Base-by-base conservation (phyloP, 345 rosid genomes). In the Salix suchowensis region DNA sequence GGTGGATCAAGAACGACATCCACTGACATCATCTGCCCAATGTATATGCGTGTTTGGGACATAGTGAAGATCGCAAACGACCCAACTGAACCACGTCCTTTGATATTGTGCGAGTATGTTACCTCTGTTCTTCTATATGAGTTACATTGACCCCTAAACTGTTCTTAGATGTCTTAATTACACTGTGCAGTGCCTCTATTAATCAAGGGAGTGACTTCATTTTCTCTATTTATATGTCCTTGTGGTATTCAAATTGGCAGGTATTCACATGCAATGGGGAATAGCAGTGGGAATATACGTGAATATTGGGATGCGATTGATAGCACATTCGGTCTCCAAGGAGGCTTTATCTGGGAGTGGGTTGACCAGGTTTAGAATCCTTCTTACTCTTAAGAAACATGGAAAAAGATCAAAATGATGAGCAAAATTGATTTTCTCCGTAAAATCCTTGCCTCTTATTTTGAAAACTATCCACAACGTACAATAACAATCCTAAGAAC, bases 311-410 rank as follows among this genome's bases (percentile, higher is more conserved):
- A 92, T 81, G 98, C 98, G 70, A 93, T 93, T 82, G 96, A 96
- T 77, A 85, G 78, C 78, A 91, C 91, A 36, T 96, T 96, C 77
- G 99, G 99, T 84, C 96, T 96, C 60, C 99, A 96, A 86, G 99
- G 99, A 82, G 99, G 99, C 67, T 93, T 96, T 84, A 93, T 96
- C 80, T 96, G 99, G 99, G 99, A 96, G 1, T 96, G 99, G 99
- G 96, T 84, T 83, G 99, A 96, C 78, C 94, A 93, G 98, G 99
- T 95, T 78, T 80, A 44, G 55, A 75, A 67, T 76, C 60, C 67
- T 67, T 76, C 42, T 54, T 42, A 6, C 42, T 78, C 48, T 72
- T 44, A 4, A 71, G 60, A 65, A 70, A 40, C 52, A 74, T 70
- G 42, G 50, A 44, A 19, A 48, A 42, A 70, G 12, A 66, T 62